Base-by-base conservation (phyloP, 768 basidiomycete genomes). In the Boletellus ananiceps region DNA sequence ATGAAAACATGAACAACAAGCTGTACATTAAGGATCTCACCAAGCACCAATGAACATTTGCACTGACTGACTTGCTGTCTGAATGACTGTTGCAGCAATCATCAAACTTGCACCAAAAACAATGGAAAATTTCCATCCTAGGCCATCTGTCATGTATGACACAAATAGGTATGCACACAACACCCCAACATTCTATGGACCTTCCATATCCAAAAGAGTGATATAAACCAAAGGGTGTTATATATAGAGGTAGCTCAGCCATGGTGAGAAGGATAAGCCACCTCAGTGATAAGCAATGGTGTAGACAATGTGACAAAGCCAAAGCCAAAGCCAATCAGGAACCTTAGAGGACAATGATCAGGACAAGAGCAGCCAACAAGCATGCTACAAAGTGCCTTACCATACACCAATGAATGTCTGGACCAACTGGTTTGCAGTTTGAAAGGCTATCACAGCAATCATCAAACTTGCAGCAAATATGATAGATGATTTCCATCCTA, bases 221-320 rank as follows among this genome's bases (percentile, higher is more conserved):
- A n/a, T 4, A 34, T 55, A 41, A 59, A 76, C 76, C 75, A 77
- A 18, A 76, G 61, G 12, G 68, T 62, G 63, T 74, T 74, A 58
- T 73, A 76, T 25, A 70, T 57, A 14, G 74, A 72, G 12, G 76
- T 80, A 46, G 74, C 49, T 2, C 68, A 68, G 12, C 65, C 73
- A 35, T 76, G 74, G 54, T 79, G 73, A 8, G 73, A 70, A 12
- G 75, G 76, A 57, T 76, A 77, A 1, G 77, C 71, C 16, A 80
- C 57, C 64, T 81, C 78, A 34, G 76, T 73, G 50, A 79, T 66
- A 15, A 80, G 69, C 19, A 79, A 59, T 6, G 78, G 78, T 4
- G 79, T 74, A 31, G 77, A 70, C 43, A 65, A 67, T 11, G 64
- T 59, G 11, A 71, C 70, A 50, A 76, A 73, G 5, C 68, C 65